Percentiles rank a stretch among this genome's conserved stretches.
Conservation (phyloP, 2,329 filamentous ascomycete genomes). For the Elsinoe perseae region DNA sequence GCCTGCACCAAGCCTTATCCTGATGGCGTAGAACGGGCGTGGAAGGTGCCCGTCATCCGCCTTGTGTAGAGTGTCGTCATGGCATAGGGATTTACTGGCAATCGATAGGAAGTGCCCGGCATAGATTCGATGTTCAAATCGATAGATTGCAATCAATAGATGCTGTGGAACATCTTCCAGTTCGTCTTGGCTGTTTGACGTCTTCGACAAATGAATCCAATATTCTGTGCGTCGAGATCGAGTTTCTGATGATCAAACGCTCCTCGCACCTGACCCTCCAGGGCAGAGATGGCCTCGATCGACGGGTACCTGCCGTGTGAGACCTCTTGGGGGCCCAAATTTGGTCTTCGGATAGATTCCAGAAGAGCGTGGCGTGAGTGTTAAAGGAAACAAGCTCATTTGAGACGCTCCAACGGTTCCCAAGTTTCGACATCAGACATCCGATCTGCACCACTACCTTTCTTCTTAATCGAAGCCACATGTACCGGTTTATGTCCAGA, state of each 20-base stretch:
- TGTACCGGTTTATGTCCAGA: not conserved
- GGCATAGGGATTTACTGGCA: not conserved
- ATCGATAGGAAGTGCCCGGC: not conserved
- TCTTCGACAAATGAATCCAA: not conserved
- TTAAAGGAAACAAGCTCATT: conserved; percentile 1
- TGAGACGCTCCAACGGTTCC: conserved; percentile 11
- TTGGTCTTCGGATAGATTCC: not conserved
- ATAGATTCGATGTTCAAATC: not conserved
- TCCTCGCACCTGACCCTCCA: not conserved
- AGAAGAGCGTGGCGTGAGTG: conserved; percentile 2
- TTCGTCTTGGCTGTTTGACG: conserved; percentile 3
- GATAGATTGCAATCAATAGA: not conserved
- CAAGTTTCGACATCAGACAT: conserved; percentile 14
- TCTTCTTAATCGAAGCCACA: conserved; percentile 10
- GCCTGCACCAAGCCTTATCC: conserved; percentile 4
- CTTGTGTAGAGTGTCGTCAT: not conserved
- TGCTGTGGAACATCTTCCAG: not conserved
- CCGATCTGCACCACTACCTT: conserved; percentile 10
- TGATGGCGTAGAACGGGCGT: not conserved
- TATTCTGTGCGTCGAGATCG: conserved; percentile 7
- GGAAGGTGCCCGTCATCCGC: not conserved
- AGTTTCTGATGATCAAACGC: conserved; percentile 13
- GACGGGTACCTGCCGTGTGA: not conserved
- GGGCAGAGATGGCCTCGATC: not conserved
- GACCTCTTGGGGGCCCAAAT: conserved; percentile 6